These are phyloP conservation scores for Thelonectria blattea DNA, from an alignment of 2,329 filamentous ascomycete genomes.

Conservation along the genomic window DNA sequence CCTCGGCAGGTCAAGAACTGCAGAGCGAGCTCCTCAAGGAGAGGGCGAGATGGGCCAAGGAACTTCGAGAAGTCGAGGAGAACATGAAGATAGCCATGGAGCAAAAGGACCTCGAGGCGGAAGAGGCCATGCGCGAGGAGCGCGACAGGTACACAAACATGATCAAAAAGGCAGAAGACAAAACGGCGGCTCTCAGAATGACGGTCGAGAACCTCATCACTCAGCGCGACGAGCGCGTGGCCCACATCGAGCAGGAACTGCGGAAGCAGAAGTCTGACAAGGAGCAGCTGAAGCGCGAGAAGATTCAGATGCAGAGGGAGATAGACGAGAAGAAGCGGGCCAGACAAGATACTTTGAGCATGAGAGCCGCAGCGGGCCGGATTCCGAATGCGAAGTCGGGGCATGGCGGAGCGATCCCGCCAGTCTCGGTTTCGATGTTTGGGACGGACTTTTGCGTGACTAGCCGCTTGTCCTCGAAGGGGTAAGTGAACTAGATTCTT, in stretches of 20 bases:
- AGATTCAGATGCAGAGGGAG: not conserved
- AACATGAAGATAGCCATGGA: conserved; percentile 7
- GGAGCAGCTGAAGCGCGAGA: not conserved
- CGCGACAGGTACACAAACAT: conserved; percentile 20
- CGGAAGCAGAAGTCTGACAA: not conserved
- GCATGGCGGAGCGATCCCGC: not conserved
- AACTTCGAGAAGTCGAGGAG: not conserved
- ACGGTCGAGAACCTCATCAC: conserved; percentile 17
- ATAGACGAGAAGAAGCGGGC: not conserved
- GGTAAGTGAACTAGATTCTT: not conserved
- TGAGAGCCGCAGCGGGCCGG: not conserved
- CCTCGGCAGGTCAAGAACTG: conserved; percentile 11
- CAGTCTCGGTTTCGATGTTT: conserved; percentile 1
- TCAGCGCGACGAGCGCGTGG: conserved; percentile 8
- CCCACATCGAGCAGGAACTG: conserved; percentile 8
- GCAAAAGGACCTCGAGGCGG: not conserved
- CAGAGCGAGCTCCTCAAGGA: conserved; percentile 12
- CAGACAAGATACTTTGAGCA: not conserved
- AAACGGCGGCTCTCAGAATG: not conserved
- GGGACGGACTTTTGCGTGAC: not conserved
- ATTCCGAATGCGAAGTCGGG: not conserved
- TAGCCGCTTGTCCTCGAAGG: not conserved
- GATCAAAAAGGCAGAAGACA: conserved; percentile 15
- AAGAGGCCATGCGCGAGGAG: conserved; percentile 10
- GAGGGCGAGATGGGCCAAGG: not conserved